Percentiles rank a stretch among this genome's conserved stretches.
phyloP scores from a whole-genome alignment of 441 rosid genomes.

The Metrosideros polymorpha region DNA sequence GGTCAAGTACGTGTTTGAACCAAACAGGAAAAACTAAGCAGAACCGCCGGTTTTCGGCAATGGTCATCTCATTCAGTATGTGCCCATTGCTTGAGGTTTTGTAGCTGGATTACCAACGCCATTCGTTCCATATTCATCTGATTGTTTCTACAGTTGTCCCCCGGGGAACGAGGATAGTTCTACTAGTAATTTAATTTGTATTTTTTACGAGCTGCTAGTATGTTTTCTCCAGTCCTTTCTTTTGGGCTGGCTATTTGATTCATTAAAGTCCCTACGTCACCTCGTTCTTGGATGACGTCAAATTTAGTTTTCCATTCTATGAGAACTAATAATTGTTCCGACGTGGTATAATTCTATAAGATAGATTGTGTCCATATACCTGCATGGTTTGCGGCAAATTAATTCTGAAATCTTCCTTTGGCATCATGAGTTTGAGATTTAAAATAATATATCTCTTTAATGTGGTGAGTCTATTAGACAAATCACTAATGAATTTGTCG shows the following conservation, averaged over 20 bases:
- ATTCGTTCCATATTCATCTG: not conserved
- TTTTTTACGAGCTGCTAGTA: not conserved
- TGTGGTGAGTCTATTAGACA: not conserved
- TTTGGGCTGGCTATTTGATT: not conserved
- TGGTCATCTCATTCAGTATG: not conserved
- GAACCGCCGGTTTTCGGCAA: not conserved
- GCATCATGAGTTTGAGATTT: not conserved
- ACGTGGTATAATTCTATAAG: not conserved
- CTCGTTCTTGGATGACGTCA: not conserved
- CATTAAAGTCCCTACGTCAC: not conserved
- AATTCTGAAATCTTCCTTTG: not conserved
- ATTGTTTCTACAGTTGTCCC: not conserved
- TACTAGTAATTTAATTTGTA: not conserved
- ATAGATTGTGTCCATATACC: not conserved
- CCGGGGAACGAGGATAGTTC: not conserved
- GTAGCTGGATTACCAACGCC: conserved; percentile 1
- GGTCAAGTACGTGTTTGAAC: conserved; percentile 65
- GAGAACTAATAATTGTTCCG: not conserved
- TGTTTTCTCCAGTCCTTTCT: not conserved
- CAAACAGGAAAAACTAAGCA: conserved; percentile 51
- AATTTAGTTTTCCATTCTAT: not conserved
- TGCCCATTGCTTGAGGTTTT: not conserved
- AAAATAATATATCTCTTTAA: not conserved
- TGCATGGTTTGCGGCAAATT: not conserved
- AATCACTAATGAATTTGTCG: not conserved